These are phyloP conservation scores for Colletotrichum theobromicola DNA, from an alignment of 2,329 filamentous ascomycete species.

Conservation along the genomic window DNA sequence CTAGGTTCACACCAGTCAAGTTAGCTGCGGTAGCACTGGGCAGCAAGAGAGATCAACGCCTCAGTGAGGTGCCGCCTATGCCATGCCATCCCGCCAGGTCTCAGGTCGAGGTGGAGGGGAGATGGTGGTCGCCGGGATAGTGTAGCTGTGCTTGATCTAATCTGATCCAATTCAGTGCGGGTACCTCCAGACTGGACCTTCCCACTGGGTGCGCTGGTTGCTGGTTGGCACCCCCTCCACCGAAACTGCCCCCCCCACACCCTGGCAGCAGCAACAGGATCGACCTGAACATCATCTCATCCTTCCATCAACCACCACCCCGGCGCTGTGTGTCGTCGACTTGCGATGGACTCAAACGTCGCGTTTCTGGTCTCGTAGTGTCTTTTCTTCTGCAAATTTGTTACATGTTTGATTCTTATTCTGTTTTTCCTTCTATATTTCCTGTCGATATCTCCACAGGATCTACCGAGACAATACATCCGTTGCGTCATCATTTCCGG, in stretches of 20 bases:
- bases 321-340: not conserved
- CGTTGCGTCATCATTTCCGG: conserved; percentile 12
- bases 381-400: not conserved
- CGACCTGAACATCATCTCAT: conserved; percentile 1
- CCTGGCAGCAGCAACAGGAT: not conserved
- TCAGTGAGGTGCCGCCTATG: not conserved
- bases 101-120: not conserved
- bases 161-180: not conserved
- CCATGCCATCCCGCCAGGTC: not conserved
- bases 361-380: not conserved
- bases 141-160: not conserved
- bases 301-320: not conserved
- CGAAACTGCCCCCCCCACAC: not conserved
- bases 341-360: conserved; percentile 4
- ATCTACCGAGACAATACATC: conserved; percentile 6
- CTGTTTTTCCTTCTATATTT: not conserved
- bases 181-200: not conserved
- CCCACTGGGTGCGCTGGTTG: not conserved
- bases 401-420: not conserved
- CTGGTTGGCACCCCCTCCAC: not conserved
- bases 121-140: not conserved
- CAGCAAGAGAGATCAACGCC: not conserved
- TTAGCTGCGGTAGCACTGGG: not conserved
- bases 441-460: not conserved
- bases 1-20: not conserved